Evolutionary conservation across 148 eudicot genomes (phyloP).

Genomic region (Rhododendron mucronatum): DNA sequence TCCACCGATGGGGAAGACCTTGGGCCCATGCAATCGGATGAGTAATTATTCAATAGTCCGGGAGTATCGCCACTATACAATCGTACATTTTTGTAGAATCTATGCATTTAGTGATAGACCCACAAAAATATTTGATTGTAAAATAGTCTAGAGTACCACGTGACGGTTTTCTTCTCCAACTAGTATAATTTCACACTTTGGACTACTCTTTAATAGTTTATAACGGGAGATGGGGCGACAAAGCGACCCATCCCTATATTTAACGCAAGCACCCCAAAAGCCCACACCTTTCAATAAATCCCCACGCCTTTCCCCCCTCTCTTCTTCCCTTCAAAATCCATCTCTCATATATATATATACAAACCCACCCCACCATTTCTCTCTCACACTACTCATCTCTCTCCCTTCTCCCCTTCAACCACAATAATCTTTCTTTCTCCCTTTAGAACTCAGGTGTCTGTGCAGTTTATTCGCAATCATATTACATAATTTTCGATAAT

Average conservation of each 20-base stretch:
- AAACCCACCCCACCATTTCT: not conserved
- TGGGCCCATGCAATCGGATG: not conserved
- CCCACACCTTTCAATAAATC: not conserved
- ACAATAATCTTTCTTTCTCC: too few species aligned
- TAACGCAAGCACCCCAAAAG: not conserved
- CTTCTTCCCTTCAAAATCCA: not conserved
- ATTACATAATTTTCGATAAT: too few species aligned
- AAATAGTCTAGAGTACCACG: too few species aligned
- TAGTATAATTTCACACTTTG: too few species aligned
- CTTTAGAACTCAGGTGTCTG: too few species aligned
- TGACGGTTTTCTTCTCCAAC: fast-evolving
- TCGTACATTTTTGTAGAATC: too few species aligned
- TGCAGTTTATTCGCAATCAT: too few species aligned
- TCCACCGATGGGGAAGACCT: not conserved
- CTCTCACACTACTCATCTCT: not conserved
- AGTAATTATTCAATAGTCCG: too few species aligned
- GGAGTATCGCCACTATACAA: too few species aligned
- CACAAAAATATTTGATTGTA: too few species aligned
- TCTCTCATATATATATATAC: not conserved
- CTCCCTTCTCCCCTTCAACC: too few species aligned
- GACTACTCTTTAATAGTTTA: too few species aligned
- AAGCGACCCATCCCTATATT: not conserved
- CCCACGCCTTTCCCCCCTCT: not conserved
- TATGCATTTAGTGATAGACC: fast-evolving
- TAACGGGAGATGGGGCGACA: not conserved